Evolutionary conservation across 1,139 yeast genomes (phyloP).

Genomic region (Yamadazyma atmosphaerica): DNA sequence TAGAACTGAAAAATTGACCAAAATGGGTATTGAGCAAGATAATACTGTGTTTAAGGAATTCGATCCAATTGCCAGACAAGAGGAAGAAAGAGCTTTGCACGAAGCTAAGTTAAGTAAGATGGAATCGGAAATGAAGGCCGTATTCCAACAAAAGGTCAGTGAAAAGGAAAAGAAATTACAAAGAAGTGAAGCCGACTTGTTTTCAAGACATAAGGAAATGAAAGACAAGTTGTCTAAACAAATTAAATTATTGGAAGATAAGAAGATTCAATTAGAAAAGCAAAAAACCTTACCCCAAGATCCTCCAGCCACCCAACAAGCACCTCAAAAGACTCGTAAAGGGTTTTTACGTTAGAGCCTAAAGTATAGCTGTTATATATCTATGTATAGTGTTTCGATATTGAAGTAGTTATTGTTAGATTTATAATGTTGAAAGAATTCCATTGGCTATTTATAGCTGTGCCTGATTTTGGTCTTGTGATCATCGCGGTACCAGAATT

Average conservation of each 20-base stretch:
- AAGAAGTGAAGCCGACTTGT: constrained; percentile 95
- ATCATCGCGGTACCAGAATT: not conserved
- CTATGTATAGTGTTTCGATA: not conserved
- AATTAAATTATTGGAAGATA: constrained; percentile 85
- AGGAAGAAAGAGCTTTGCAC: constrained; percentile 90
- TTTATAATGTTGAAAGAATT: not conserved
- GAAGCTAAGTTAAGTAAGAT: constrained; percentile 92
- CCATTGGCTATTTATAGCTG: not conserved
- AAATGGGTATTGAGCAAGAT: constrained; percentile 92
- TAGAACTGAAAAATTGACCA: constrained; percentile 77
- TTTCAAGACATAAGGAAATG: constrained; percentile 95
- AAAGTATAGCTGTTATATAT: not conserved
- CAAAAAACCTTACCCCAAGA: constrained; percentile 60
- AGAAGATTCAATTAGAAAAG: constrained; percentile 79
- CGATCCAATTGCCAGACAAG: constrained; percentile 90
- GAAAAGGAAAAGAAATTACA: constrained; percentile 98
- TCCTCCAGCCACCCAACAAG: constrained; percentile 50
- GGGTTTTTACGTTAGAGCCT: constrained; percentile 50
- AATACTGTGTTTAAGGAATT: constrained; percentile 87
- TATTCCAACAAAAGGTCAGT: constrained; percentile 93
- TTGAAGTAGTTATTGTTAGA: not conserved
- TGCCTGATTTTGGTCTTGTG: not conserved
- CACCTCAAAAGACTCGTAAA: constrained; percentile 51
- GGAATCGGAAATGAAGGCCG: constrained; percentile 96
- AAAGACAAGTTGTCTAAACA: constrained; percentile 90